Base-by-base conservation (phyloP, 2,329 filamentous ascomycete genomes). In the Xylaria arbuscula region DNA sequence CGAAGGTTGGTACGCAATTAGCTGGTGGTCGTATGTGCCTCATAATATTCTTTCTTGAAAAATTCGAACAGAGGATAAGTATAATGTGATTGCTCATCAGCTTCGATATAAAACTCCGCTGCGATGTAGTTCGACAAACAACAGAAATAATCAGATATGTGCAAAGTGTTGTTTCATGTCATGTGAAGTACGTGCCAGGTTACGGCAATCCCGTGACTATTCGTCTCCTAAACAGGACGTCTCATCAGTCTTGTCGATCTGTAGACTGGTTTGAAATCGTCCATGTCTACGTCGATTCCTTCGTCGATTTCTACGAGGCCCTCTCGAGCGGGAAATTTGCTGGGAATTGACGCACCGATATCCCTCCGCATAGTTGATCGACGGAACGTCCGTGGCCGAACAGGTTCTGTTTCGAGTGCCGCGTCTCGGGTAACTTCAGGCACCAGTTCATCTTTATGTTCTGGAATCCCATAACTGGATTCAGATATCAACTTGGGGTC, bases 321-420 rank as follows among this genome's bases (percentile, higher is more conserved):
- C 42, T 72, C 68, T 68, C 67, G 70, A 56, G 68, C 67, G 50
- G 74, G 65, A 36, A 55, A 47, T 72, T 72, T 75, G 65, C 47
- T 75, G 38, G 72, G 68, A 63, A 54, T 72, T 40, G 73, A 76
- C 70, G 76, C 70, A 73, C 72, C 70, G 68, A 80, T 74, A 53
- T 85, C 85, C 69, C 83, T 82, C 54, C 87, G 82, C 81, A 88
- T 85, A 70, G 82, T 86, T 64, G 85, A 84, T 40, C 85, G 83
- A 17, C 87, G 83, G 67, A 84, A 85, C 48, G 83, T 86, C 53
- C 87, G 81, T 17, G 81, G 76, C 75, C 83, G 85, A 40, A 75
- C 74, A 47, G 81, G 72, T 45, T 78, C 74, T 15, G 66, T 50
- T 28, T 53, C 36, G 9, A 24, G 36, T 51, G 13, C 24, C 15